Base-by-base conservation (phyloP, 495 filamentous ascomycete genomes). In the Jackrogersella multiformis region DNA sequence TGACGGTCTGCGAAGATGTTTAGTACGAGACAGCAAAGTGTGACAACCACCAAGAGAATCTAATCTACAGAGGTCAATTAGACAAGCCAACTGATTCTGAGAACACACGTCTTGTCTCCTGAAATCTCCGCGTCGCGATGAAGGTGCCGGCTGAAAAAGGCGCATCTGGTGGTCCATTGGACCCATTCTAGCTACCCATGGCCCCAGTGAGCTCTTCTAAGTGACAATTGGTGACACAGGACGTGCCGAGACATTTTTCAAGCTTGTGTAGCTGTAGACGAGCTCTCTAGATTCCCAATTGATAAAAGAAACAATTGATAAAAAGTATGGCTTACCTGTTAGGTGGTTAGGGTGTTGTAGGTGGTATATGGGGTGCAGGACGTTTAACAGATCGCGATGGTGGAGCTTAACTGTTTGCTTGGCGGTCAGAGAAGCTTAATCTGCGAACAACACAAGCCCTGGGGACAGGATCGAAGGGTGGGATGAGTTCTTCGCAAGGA, bases 381-480 rank as follows among this genome's bases (percentile, higher is more conserved):
- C 35, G 41, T 42, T 24, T 48, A 42, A 62, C 46, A 63, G 52
- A 49, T 61, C 26, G 46, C 21, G 38, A 20, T 58, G 63, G 63
- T 55, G 59, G 68, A 66, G 64, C 64, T 67, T 68, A 46, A 71
- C 68, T 66, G 64, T 56, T 62, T 59, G 28, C 15, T 66, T 66
- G 68, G 57, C 64, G 42, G 59, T 66, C 58, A 62, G 56, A 71
- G 56, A 65, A 68, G 65, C 59, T 67, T 49, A 32, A 55, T 71
- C 70, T 70, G 70, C 70, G 73, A 75, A 75, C 73, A 75, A 71
- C 73, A 75, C 73, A 63, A 57, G 73, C 59, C 68, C 73, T 75
- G 69, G 73, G n/a, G 64, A 69, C 63, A 44, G 58, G 63, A 62
- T 54, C 54, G 58, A 58, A 26, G 46, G 44, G 35, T 44, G 42